Base-by-base conservation (phyloP, 495 filamentous ascomycete species). In the Penicillium taxi region DNA sequence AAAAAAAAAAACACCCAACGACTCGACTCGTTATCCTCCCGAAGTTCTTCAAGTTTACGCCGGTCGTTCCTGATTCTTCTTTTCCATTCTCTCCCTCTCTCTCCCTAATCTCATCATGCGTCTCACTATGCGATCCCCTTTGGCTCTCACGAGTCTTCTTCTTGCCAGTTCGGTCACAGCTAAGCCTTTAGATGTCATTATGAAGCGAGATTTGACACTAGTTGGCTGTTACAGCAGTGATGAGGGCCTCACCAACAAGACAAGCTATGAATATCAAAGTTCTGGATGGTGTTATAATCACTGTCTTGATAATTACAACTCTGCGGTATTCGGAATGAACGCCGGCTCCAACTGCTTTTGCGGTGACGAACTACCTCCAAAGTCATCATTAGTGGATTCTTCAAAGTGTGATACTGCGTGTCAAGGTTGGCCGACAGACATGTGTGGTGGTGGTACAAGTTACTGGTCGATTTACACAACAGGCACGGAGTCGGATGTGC, bases 401-500 rank as follows among this genome's bases (percentile, higher is more conserved):
- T 44, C n/a, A 55, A 36, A 61, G 24, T 75, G 72, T 42, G 57
- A 52, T 46, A 47, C 35, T 9, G 5, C 39, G 6, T 75, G 72
- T 44, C 45, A 58, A 27, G 72, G 70, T 6, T 74, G 56, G 50
- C 55, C 55, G 4, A 6, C 36, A 14, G 60, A 70, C 27, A 67
- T 44, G 47, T 75, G 71, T 73, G 71, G 71, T 41, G 71, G 71
- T 49, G 70, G 69, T 17, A 28, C 27, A 5, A 44, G 46, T 11
- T 54, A 58, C 21, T 75, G 58, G 28, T 66, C 64, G 0, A 44
- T 75, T 18, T 67, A 65, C 36, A 58, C 70, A n/a, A 72, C 68
- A 2, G 64, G 64, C 11, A 28, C 55, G 22, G 45, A 50, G 1
- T 18, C 40, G 5, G 49, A 53, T 32, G 63, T 69, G 20, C 18